phyloP scores from a whole-genome alignment of 2,329 filamentous ascomycete species.

The Lomentospora prolificans region DNA sequence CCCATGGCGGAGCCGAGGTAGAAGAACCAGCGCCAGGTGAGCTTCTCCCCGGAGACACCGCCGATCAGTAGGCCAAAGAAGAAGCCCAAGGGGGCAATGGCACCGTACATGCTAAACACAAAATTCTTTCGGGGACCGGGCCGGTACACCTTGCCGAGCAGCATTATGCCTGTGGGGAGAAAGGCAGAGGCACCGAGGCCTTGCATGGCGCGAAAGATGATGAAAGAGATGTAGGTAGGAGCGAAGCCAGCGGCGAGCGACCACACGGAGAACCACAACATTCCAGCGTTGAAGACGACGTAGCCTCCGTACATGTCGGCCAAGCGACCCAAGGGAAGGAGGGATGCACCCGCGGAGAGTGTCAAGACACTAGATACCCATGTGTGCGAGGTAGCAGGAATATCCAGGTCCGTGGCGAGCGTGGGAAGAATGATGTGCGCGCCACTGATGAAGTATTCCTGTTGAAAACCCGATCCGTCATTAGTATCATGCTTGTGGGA shows the following conservation, averaged over 20 bases:
- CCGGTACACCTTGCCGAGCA: conserved; percentile 57
- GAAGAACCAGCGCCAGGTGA: conserved; percentile 61
- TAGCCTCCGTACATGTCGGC: conserved; percentile 56
- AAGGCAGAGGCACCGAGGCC: conserved; percentile 66
- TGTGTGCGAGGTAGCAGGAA: conserved; percentile 49
- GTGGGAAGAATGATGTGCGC: conserved; percentile 48
- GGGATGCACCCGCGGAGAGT: conserved; percentile 42
- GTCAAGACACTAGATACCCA: conserved; percentile 59
- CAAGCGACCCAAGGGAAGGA: conserved; percentile 54
- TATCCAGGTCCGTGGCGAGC: conserved; percentile 49
- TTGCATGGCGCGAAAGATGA: conserved; percentile 63
- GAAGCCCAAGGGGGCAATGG: conserved; percentile 47
- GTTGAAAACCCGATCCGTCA: conserved; percentile 6
- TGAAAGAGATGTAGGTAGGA: conserved; percentile 57
- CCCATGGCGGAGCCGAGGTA: conserved; percentile 44
- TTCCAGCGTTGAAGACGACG: conserved; percentile 47
- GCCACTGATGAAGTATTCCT: conserved; percentile 13
- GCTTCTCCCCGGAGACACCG: conserved; percentile 49
- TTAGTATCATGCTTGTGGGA: background rate
- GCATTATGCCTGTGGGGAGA: conserved; percentile 59
- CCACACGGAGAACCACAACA: conserved; percentile 58
- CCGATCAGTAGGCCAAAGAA: conserved; percentile 58
- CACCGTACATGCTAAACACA: conserved; percentile 49
- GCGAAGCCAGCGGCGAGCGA: conserved; percentile 62
- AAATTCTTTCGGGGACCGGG: conserved; percentile 64